These are phyloP conservation scores for Ballota nigra DNA, from an alignment of 257 asterid genomes.

Conservation along the genomic window DNA sequence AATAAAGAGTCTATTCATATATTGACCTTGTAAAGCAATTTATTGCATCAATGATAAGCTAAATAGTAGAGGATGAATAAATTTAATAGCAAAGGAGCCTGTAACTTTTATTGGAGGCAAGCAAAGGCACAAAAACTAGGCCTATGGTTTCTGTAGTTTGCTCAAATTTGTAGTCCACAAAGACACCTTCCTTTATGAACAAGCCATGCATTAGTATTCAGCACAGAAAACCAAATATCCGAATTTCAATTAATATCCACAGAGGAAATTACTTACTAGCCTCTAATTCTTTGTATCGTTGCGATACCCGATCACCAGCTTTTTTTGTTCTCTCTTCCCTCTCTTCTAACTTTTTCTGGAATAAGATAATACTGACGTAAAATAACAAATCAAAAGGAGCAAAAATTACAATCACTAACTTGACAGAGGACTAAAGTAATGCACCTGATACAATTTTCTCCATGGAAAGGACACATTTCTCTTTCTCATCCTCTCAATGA, in stretches of 20 bases:
- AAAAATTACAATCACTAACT: constrained; percentile 2
- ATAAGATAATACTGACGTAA: constrained; percentile 15
- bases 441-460: constrained; percentile 69
- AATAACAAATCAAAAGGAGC: constrained; percentile 15
- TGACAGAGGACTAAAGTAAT: constrained; percentile 3
- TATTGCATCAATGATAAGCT: neutral
- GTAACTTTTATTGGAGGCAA: neutral
- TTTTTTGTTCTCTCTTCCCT: constrained; percentile 54
- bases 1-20: neutral
- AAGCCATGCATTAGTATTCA: neutral
- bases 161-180: neutral
- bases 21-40: neutral
- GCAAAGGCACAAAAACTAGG: neutral
- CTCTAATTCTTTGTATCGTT: constrained; percentile 51
- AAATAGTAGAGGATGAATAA: neutral
- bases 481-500: constrained; percentile 49
- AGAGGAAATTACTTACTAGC: constrained; percentile 57
- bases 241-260: constrained; percentile 7
- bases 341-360: constrained; percentile 63
- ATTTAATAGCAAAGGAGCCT: neutral
- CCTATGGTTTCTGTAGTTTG: neutral
- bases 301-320: constrained; percentile 49
- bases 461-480: constrained; percentile 50
- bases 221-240: neutral
- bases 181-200: neutral